Evolutionary conservation across 2,329 filamentous ascomycete genomes (phyloP).

Genomic region (Fusarium verticillioides): DNA sequence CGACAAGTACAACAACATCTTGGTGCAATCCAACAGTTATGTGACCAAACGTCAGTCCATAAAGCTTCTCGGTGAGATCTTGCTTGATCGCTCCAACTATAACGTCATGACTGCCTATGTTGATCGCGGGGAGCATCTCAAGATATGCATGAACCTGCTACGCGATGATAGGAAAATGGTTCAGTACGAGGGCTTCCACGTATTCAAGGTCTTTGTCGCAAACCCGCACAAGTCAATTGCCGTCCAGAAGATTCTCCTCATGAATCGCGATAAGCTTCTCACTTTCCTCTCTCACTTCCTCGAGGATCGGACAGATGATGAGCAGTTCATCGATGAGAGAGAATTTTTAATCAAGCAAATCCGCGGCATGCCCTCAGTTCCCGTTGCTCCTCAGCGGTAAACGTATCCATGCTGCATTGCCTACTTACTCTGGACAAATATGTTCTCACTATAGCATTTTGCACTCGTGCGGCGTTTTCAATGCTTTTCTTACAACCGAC

Average conservation of each 20-base stretch:
- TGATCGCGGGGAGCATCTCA: conserved; percentile 92
- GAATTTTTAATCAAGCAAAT: conserved; percentile 98
- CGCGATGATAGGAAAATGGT: conserved; percentile 98
- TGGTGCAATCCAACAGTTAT: conserved; percentile 94
- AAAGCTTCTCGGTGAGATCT: conserved; percentile 93
- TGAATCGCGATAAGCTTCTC: conserved; percentile 92
- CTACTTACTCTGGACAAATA: background rate
- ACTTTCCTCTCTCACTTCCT: conserved; percentile 91
- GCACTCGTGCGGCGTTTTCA: conserved; percentile 25
- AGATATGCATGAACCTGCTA: conserved; percentile 97
- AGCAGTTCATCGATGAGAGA: conserved; percentile 98
- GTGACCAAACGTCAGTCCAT: conserved; percentile 98
- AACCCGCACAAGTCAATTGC: conserved; percentile 98
- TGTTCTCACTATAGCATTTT: conserved; percentile 18
- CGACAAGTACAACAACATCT: conserved; percentile 83
- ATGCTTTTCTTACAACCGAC: conserved; percentile 8
- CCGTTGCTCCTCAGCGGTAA: conserved; percentile 63
- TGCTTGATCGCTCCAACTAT: conserved; percentile 96
- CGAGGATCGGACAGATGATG: conserved; percentile 94
- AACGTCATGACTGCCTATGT: conserved; percentile 98
- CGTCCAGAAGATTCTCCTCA: conserved; percentile 94
- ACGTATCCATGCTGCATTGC: background rate
- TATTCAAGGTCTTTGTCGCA: conserved; percentile 99
- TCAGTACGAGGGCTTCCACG: conserved; percentile 98
- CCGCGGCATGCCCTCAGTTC: conserved; percentile 70